Percentiles rank a stretch among this genome's conserved stretches.
Conservation (phyloP, 192 early-diverging fungal species). For the Backusella circina region DNA sequence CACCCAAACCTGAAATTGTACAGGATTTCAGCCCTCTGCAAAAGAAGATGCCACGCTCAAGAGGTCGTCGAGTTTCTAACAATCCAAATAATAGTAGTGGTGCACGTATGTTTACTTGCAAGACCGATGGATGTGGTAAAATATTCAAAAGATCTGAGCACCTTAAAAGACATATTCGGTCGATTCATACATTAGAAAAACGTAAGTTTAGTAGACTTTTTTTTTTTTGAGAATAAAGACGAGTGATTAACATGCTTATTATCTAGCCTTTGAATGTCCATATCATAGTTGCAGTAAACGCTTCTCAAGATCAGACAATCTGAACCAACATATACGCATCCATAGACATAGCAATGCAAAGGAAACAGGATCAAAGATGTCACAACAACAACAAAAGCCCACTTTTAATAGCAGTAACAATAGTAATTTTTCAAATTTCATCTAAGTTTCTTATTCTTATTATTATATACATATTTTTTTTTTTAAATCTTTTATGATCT, state of each 20-base stretch:
- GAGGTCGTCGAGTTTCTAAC: slow-evolving; percentile 46
- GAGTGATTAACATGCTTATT: neutral
- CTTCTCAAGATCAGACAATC: slow-evolving; percentile 55
- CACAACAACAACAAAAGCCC: neutral
- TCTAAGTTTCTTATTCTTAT: neutral
- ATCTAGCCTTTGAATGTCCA: slow-evolving; percentile 45
- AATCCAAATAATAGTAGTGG: slow-evolving; percentile 25
- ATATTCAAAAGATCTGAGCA: slow-evolving; percentile 58
- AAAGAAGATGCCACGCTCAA: slow-evolving; percentile 25
- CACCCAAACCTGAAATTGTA: neutral
- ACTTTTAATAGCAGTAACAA: neutral
- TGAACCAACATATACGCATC: slow-evolving; percentile 57
- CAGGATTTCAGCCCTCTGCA: neutral
- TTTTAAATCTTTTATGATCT: neutral
- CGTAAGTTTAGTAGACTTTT: slow-evolving; percentile 47
- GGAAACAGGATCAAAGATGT: neutral
- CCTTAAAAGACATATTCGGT: slow-evolving; percentile 53
- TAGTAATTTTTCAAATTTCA: neutral
- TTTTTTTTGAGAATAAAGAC: neutral
- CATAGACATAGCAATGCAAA: slow-evolving; percentile 40
- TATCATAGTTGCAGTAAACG: slow-evolving; percentile 49
- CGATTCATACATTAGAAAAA: slow-evolving; percentile 56
- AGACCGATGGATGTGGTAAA: slow-evolving; percentile 49
- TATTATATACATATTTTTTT: neutral
- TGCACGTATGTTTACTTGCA: slow-evolving; percentile 48